Evolutionary conservation across 1,139 yeast genomes (phyloP).

Genomic region (Lizanozyma gosingica): DNA sequence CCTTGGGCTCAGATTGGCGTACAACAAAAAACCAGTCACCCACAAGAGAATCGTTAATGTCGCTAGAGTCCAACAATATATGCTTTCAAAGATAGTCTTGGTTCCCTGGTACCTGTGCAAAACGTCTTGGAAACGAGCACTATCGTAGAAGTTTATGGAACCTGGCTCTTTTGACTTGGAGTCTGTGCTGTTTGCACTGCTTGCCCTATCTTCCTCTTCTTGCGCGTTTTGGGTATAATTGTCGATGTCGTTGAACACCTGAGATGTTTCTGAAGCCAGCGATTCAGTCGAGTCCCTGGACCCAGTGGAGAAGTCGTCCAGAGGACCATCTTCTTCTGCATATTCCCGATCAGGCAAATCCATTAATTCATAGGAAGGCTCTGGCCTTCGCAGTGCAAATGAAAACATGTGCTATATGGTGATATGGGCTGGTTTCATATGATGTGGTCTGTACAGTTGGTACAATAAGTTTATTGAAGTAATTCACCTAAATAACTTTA

Average conservation of each 20-base stretch:
- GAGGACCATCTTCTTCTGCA: not conserved
- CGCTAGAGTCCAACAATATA: conserved; percentile 4
- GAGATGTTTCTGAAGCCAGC: conserved; percentile 14
- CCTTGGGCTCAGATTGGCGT: conserved; percentile 19
- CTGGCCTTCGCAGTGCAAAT: not conserved
- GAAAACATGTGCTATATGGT: too few species aligned
- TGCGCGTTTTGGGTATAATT: too few species aligned
- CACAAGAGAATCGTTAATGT: conserved; percentile 12
- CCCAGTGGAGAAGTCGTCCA: not conserved
- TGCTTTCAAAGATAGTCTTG: conserved; percentile 5
- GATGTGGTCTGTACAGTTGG: too few species aligned
- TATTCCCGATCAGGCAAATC: conserved; percentile 3
- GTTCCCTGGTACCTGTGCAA: conserved; percentile 13
- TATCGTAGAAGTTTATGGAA: conserved; percentile 14
- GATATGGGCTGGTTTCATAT: too few species aligned
- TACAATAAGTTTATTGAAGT: too few species aligned
- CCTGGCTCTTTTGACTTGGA: too few species aligned
- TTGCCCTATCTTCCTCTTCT: too few species aligned
- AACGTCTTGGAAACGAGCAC: conserved; percentile 18
- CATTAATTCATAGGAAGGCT: not conserved
- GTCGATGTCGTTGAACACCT: conserved; percentile 22
- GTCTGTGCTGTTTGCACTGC: too few species aligned
- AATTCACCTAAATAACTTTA: too few species aligned
- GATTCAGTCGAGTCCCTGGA: conserved; percentile 11
- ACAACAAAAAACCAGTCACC: conserved; percentile 21